These are phyloP conservation scores for Vigna radiata DNA, from an alignment of 306 rosid species.

Conservation along the genomic window DNA sequence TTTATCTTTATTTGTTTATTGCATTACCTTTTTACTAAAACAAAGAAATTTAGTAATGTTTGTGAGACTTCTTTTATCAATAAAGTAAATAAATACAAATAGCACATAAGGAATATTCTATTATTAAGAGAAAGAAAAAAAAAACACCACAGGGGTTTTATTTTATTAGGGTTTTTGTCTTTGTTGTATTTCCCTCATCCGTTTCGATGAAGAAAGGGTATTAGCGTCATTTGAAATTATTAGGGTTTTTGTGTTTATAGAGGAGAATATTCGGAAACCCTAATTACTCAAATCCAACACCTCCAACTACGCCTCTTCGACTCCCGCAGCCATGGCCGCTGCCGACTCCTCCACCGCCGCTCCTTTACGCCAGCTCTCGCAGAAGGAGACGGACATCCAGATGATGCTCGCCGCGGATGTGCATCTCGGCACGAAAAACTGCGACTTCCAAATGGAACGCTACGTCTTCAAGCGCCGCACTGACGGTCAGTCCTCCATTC, in stretches of 20 bases:
- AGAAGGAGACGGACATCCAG: constrained; percentile 80
- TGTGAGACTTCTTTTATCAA: too few species aligned
- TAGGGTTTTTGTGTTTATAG: constrained; percentile 9
- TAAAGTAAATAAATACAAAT: too few species aligned
- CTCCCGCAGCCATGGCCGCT: constrained; percentile 50
- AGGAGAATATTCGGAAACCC: not conserved
- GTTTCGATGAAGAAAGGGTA: not conserved
- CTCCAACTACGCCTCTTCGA: not conserved
- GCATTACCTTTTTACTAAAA: too few species aligned
- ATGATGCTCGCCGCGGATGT: constrained; percentile 88
- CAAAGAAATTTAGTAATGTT: too few species aligned
- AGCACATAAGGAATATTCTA: too few species aligned
- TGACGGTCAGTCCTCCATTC: constrained; percentile 50
- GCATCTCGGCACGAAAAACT: constrained; percentile 82
- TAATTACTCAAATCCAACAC: not conserved
- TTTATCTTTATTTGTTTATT: too few species aligned
- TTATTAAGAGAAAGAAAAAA: too few species aligned
- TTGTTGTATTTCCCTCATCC: too few species aligned
- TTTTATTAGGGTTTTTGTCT: too few species aligned
- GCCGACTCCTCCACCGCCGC: constrained; percentile 37
- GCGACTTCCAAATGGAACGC: constrained; percentile 86
- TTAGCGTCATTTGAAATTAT: not conserved
- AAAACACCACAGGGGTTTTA: too few species aligned
- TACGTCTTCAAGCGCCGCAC: constrained; percentile 81
- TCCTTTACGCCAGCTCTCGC: constrained; percentile 61